These are phyloP conservation scores for Ogataea glucozyma DNA, from an alignment of 805 yeast genomes.

Conservation along the genomic window DNA sequence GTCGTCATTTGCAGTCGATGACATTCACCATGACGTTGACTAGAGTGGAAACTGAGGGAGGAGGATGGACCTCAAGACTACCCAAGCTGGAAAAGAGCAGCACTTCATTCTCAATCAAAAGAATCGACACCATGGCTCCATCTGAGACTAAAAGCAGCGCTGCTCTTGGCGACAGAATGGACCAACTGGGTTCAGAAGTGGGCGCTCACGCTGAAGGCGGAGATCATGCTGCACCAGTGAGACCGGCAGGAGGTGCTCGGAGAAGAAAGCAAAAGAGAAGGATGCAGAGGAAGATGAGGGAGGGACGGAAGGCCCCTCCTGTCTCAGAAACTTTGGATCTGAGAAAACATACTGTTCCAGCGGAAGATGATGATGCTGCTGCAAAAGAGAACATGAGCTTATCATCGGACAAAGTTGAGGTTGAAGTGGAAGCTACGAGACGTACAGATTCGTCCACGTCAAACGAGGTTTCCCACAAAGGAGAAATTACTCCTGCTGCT, in stretches of 20 bases:
- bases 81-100: slow-evolving; percentile 75
- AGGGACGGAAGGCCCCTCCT: slow-evolving; percentile 33
- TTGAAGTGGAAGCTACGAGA: slow-evolving; percentile 4
- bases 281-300: slow-evolving; percentile 30
- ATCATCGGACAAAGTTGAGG: slow-evolving; percentile 4
- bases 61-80: slow-evolving; percentile 90
- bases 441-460: slow-evolving; percentile 6
- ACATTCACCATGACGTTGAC: slow-evolving; percentile 91
- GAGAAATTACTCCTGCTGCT: slow-evolving; percentile 5
- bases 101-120: slow-evolving; percentile 76
- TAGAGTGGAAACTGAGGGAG: slow-evolving; percentile 57
- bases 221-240: slow-evolving; percentile 41
- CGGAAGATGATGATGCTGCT: slow-evolving; percentile 1
- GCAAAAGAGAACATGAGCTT: slow-evolving; percentile 10
- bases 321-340: slow-evolving; percentile 37
- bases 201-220: slow-evolving; percentile 14
- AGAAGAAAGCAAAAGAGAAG: slow-evolving; percentile 41
- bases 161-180: slow-evolving; percentile 4
- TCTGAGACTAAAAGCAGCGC: slow-evolving; percentile 10
- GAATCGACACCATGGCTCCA: slow-evolving; percentile 69
- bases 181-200: slow-evolving; percentile 8
- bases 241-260: slow-evolving; percentile 76
- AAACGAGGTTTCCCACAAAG: slow-evolving; percentile 18
- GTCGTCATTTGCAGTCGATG: slow-evolving; percentile 87
- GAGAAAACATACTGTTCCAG: slow-evolving; percentile 28